Evolutionary conservation across 148 eudicot genomes (phyloP), one percentile per base, ranked within the genome.

Genomic region (Polygonum maritimum): DNA sequence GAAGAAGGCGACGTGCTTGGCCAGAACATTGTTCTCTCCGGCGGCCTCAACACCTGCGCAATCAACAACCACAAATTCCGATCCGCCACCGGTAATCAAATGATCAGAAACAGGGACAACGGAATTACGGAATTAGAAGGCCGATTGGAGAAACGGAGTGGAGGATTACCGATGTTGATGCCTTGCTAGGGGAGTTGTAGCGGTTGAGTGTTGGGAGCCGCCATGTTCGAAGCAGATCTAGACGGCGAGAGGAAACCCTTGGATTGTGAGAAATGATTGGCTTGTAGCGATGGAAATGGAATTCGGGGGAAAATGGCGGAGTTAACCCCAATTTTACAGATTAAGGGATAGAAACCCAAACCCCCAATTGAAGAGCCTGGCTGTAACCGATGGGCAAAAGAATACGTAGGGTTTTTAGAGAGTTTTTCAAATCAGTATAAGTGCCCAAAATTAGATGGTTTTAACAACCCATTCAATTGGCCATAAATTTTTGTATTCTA

Each of bases 1-100:
- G 48, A 92, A 90, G 81, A 92, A 92, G 13, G 76, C 62, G 1
- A 85, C 93, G 52, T 92, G 97, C 80, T 89, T 92, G 21, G 80
- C 80, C 18, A 92, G 82, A 44, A 78, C 84, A 75, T 75, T 91
- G 41, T 86, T 77, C 49, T 73, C 85, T 40, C 75, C 75, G 75
- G 75, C 36, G 75, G 75, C 75, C 38, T 41, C 35, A 52, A 44
- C 75, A 7, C 75, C 75, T 72, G 75, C 71, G 21, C 31, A 26
- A 26, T 26, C 31, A 26, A 41, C 44, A 8, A 67, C 15, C 71
- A 57, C 55, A 48, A 75, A 76, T 76, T 60, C 45, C 15, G 5
- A n/a, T 15, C n/a, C 71, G 15, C 41, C 44, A 11, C 44, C 71
- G 73, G 47, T 39, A 75, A 35, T 36, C 45, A 1, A 38, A 35